phyloP scores from a whole-genome alignment of 306 rosid genomes.

The Ziziphus jujuba region DNA sequence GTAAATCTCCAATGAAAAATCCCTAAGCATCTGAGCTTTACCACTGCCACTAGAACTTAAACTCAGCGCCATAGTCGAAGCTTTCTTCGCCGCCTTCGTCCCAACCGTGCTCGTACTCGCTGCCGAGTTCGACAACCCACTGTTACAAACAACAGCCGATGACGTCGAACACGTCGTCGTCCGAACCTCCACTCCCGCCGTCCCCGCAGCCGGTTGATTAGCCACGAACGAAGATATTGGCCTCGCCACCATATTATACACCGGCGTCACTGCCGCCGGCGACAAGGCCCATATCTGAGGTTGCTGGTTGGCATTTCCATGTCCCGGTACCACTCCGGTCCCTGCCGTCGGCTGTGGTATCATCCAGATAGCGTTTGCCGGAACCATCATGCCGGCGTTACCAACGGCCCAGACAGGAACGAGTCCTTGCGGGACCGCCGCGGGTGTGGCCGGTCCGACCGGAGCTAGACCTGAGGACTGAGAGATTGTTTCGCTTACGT shows the following conservation, averaged over 20 bases:
- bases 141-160: background rate
- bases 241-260: conserved; percentile 47
- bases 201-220: conserved; percentile 3
- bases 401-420: conserved; percentile 60
- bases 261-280: conserved; percentile 42
- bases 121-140: conserved; percentile 30
- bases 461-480: conserved; percentile 52
- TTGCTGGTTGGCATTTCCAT: conserved; percentile 24
- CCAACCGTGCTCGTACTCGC: conserved; percentile 50
- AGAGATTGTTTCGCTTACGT: conserved; percentile 38
- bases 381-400: conserved; percentile 46
- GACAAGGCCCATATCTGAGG: conserved; percentile 63
- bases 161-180: conserved; percentile 1
- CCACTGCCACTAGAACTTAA: conserved; percentile 26
- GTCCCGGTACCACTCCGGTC: conserved; percentile 11
- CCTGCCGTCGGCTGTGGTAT: conserved; percentile 35
- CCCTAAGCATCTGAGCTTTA: conserved; percentile 44
- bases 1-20: conserved; percentile 43
- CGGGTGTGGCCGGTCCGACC: conserved; percentile 34
- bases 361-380: conserved; percentile 72
- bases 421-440: conserved; percentile 44
- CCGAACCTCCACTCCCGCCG: background rate
- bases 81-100: conserved; percentile 37
- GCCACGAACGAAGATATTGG: conserved; percentile 39
- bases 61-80: conserved; percentile 59